phyloP scores from a whole-genome alignment of 257 asterid species.

The Orobanche coerulescens region DNA sequence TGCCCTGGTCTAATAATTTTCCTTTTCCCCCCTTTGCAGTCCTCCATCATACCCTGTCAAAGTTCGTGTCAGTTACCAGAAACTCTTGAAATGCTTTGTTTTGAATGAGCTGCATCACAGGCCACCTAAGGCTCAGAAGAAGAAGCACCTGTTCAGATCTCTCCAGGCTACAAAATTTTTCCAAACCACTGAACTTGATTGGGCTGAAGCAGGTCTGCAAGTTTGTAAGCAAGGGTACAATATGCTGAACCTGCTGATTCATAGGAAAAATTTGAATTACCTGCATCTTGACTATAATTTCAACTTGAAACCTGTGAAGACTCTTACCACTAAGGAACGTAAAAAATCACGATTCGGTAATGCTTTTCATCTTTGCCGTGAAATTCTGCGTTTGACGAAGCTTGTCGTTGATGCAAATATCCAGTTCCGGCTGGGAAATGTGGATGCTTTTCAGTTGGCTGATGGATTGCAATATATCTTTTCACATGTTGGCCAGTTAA shows the following conservation, averaged over 20 bases:
- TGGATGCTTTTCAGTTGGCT: conserved; percentile 98
- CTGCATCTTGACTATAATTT: conserved; percentile 94
- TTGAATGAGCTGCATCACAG: conserved; percentile 97
- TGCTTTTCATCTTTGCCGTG: conserved; percentile 99
- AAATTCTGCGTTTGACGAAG: conserved; percentile 89
- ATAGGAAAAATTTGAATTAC: conserved; percentile 86
- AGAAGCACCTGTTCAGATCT: conserved; percentile 87
- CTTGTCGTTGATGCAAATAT: conserved; percentile 97
- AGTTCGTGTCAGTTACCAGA: conserved; percentile 98
- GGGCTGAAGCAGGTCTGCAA: conserved; percentile 99
- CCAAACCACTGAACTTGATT: conserved; percentile 96
- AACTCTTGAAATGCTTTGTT: conserved; percentile 88
- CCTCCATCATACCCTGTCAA: conserved; percentile 97
- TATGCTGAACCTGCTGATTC: conserved; percentile 91
- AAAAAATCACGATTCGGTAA: conserved; percentile 95
- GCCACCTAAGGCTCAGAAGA: conserved; percentile 98
- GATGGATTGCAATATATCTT: conserved; percentile 96
- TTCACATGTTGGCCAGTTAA: conserved; percentile 97
- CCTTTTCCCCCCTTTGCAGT: conserved; percentile 31
- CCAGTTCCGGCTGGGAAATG: conserved; percentile 97
- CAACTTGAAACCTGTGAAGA: conserved; percentile 96
- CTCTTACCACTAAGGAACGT: conserved; percentile 95
- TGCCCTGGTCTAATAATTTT: conserved; percentile 3
- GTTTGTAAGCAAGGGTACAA: conserved; percentile 99
- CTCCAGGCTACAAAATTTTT: conserved; percentile 94